Evolutionary conservation across 768 basidiomycete species (phyloP).

Genomic region (Suillus bovinus): DNA sequence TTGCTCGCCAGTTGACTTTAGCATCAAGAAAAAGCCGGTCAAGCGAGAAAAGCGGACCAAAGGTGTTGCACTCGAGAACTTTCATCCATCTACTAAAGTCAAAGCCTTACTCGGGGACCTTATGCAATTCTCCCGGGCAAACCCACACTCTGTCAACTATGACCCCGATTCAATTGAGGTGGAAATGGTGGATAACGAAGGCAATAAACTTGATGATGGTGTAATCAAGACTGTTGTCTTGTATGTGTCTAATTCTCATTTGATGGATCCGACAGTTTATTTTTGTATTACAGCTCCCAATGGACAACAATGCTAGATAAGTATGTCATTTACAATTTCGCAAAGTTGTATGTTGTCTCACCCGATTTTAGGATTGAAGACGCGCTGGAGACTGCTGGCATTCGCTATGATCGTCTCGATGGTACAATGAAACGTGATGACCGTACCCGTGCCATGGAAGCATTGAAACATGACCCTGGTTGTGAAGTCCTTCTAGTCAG

Average conservation of each 20-base stretch:
- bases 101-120: conserved; percentile 80
- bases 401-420: conserved; percentile 90
- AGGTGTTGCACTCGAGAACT: conserved; percentile 52
- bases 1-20: conserved; percentile 38
- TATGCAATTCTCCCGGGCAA: conserved; percentile 74
- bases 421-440: conserved; percentile 99
- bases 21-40: conserved; percentile 58
- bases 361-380: conserved; percentile 72
- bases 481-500: conserved; percentile 96
- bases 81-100: conserved; percentile 86
- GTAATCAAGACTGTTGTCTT: conserved; percentile 93
- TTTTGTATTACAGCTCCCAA: conserved; percentile 62
- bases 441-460: conserved; percentile 88
- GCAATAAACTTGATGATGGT: conserved; percentile 68
- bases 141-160: conserved; percentile 88
- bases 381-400: conserved; percentile 77
- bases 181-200: conserved; percentile 75
- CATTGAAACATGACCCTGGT: conserved; percentile 82
- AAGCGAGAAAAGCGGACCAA: conserved; percentile 71
- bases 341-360: conserved; percentile 7
- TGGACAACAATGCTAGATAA: conserved; percentile 96
- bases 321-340: conserved; percentile 36
- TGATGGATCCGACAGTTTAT: conserved; percentile 14
- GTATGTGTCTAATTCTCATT: conserved; percentile 49
- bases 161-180: conserved; percentile 73